Evolutionary conservation across 2,329 filamentous ascomycete genomes (phyloP).

Genomic region (Cladophialophora bantiana): DNA sequence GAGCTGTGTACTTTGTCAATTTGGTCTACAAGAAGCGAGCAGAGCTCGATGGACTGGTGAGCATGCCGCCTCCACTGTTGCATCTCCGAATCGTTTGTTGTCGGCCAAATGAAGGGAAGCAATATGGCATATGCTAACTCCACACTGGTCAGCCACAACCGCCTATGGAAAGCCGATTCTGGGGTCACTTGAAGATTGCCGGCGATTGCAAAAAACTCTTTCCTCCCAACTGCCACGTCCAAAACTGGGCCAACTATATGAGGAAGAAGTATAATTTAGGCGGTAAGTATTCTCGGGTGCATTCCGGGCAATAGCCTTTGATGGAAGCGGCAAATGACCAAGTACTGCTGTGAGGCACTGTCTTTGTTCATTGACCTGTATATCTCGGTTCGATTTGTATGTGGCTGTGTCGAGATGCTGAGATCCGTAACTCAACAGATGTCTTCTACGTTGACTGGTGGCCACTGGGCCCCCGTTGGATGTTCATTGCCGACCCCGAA

Average conservation of each 20-base stretch:
- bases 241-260: slow-evolving; percentile 38
- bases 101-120: not conserved
- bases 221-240: slow-evolving; percentile 37
- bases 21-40: slow-evolving; percentile 35
- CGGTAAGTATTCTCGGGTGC: slow-evolving; percentile 18
- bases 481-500: slow-evolving; percentile 38
- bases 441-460: slow-evolving; percentile 42
- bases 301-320: too few species aligned
- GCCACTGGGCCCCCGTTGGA: slow-evolving; percentile 39
- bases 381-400: not conserved
- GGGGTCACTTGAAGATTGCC: slow-evolving; percentile 40
- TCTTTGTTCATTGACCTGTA: not conserved
- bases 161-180: slow-evolving; percentile 38
- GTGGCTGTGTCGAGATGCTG: not conserved
- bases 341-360: not conserved
- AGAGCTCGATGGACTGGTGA: slow-evolving; percentile 37
- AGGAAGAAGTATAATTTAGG: slow-evolving; percentile 38
- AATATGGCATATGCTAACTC: not conserved
- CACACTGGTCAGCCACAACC: slow-evolving; percentile 38
- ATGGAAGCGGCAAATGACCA: not conserved
- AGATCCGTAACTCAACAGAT: slow-evolving; percentile 20
- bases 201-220: slow-evolving; percentile 35
- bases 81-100: not conserved
- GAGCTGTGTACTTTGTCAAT: slow-evolving; percentile 32
- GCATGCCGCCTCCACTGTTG: not conserved